phyloP scores from a whole-genome alignment of 1,284 basidiomycete genomes.

The Mycosarcoma maydis region DNA sequence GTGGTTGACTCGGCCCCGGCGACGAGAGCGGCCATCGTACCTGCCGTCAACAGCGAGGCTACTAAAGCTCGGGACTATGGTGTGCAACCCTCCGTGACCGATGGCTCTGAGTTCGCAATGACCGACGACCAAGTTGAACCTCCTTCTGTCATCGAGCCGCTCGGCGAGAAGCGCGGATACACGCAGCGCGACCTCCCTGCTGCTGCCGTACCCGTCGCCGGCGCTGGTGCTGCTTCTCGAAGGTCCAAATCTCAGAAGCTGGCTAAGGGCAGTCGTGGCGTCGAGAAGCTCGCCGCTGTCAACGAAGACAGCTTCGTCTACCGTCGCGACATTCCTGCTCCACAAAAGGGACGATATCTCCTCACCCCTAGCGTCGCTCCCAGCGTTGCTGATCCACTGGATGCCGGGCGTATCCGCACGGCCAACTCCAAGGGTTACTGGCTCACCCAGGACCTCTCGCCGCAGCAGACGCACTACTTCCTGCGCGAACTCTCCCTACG shows the following conservation, averaged over 20 bases:
- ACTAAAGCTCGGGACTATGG: constrained; percentile 27
- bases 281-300: constrained; percentile 36
- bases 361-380: constrained; percentile 50
- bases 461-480: constrained; percentile 61
- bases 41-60: constrained; percentile 1
- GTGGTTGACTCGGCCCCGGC: background rate
- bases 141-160: constrained; percentile 11
- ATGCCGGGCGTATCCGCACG: constrained; percentile 19
- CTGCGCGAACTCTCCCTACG: constrained; percentile 52
- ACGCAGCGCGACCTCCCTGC: constrained; percentile 31
- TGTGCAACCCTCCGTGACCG: constrained; percentile 11
- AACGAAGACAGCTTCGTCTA: constrained; percentile 23
- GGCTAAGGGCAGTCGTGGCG: constrained; percentile 26
- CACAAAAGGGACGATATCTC: constrained; percentile 30
- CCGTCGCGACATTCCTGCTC: constrained; percentile 25
- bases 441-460: constrained; percentile 50
- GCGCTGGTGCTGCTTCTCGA: constrained; percentile 2
- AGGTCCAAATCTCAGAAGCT: constrained; percentile 17
- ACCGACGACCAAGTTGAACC: constrained; percentile 25
- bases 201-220: constrained; percentile 13
- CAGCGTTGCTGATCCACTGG: constrained; percentile 44
- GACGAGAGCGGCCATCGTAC: constrained; percentile 6
- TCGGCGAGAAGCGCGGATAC: constrained; percentile 28
- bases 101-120: constrained; percentile 17
- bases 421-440: constrained; percentile 35